Evolutionary conservation across 2,329 filamentous ascomycete species (phyloP), one percentile per base, ranked within the genome.

Genomic region (Cladophialophora carrionii): DNA sequence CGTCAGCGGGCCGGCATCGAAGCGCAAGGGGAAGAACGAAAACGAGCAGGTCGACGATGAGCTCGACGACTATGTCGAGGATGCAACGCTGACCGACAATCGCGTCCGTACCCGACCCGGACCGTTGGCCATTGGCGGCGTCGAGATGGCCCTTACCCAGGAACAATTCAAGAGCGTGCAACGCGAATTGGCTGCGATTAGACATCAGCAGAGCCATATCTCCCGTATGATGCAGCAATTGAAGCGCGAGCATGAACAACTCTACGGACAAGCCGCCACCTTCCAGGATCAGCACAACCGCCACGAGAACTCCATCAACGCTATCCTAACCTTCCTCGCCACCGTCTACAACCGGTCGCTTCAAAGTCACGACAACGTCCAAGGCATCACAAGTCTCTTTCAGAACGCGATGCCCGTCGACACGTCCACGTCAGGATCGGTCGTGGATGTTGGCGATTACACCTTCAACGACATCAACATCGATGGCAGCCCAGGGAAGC

Each of bases 281-380:
- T 97, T 97, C 75, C 93, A 98, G 77, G 90, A 87, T 65, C 87
- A 96, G 74, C 94, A 98, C 74, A 92, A 94, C 71, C 88, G 95
- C n/a, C 95, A 99, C 74, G 95, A 99, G 75, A 96, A 94, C 75
- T 97, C 94, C 0, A 98, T 99, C 78, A 98, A 97, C 74, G 94
- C 94, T n/a, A 98, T 99, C 68, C 84, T 99, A 49, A 96, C 93
- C 57, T 98, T 99, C 77, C 84, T 99, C 22, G 95, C 94, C 53
- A 98, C 96, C 12, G 94, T 99, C 49, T 99, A 98, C 79, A 90
- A 96, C 68, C 90, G 96, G 73, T 96, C 92, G 68, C 80, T 99
- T 57, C 93, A 97, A 75, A 91, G 93, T 41, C 90, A 94, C 72
- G 88, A 88, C 34, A 94, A 91, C 66, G 53, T 67, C 2, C 66